phyloP scores from a whole-genome alignment of 1,284 basidiomycete species.

The Sporisorium iseilematis-ciliati region DNA sequence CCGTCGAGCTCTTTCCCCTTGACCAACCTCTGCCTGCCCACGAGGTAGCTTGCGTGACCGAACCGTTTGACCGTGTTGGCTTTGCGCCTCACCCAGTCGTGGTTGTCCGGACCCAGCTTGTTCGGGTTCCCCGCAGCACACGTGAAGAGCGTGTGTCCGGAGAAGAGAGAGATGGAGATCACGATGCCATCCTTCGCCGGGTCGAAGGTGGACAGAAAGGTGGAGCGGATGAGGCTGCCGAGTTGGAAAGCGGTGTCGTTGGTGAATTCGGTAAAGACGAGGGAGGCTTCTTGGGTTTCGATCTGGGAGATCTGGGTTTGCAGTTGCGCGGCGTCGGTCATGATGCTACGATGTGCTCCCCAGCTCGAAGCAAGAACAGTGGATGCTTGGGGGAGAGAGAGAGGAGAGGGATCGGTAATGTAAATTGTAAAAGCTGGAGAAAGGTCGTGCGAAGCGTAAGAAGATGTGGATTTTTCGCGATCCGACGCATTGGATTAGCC shows the following conservation, averaged over 20 bases:
- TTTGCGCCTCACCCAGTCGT: slow-evolving; percentile 54
- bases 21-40: slow-evolving; percentile 36
- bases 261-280: slow-evolving; percentile 26
- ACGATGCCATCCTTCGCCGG: slow-evolving; percentile 37
- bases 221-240: slow-evolving; percentile 37
- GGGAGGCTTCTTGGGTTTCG: slow-evolving; percentile 28
- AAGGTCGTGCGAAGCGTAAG: too few species aligned
- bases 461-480: too few species aligned
- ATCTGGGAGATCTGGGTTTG: slow-evolving; percentile 22
- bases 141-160: slow-evolving; percentile 49
- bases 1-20: slow-evolving; percentile 49
- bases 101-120: slow-evolving; percentile 47
- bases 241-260: slow-evolving; percentile 45
- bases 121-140: slow-evolving; percentile 39
- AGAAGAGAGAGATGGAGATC: slow-evolving; percentile 48
- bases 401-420: too few species aligned
- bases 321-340: not conserved
- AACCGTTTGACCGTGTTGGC: slow-evolving; percentile 49
- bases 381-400: too few species aligned
- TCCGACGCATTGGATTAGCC: too few species aligned
- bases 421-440: too few species aligned
- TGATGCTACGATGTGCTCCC: not conserved
- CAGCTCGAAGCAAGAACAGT: too few species aligned
- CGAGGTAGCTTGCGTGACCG: slow-evolving; percentile 38
- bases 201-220: slow-evolving; percentile 25